These are phyloP conservation scores for Solanum ahanhuiri DNA, from an alignment of 257 asterid genomes.

Conservation along the genomic window DNA sequence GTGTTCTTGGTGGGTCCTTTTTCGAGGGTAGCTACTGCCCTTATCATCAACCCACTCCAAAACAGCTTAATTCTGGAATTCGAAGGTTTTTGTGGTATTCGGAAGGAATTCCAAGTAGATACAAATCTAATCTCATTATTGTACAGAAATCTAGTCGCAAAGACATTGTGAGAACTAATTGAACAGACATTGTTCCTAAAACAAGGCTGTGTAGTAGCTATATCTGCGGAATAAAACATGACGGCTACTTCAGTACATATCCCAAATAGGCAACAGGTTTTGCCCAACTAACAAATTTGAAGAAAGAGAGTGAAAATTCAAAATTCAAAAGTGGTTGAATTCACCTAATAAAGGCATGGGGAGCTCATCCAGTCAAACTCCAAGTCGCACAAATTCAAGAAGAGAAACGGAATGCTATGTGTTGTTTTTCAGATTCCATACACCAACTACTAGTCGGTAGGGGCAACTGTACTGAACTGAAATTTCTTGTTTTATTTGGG, in stretches of 20 bases:
- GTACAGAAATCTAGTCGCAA: constrained; percentile 15
- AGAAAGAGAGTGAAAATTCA: background rate
- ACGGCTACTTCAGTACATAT: background rate
- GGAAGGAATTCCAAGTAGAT: constrained; percentile 28
- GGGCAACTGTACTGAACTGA: background rate
- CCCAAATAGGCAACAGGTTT: background rate
- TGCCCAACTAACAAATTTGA: background rate
- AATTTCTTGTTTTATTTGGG: background rate
- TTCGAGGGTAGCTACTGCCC: constrained; percentile 69
- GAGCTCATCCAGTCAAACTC: constrained; percentile 68
- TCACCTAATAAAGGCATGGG: constrained; percentile 93
- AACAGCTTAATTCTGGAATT: constrained; percentile 19
- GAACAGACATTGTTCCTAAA: constrained; percentile 36
- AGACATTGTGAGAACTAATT: constrained; percentile 31
- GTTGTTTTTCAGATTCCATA: constrained; percentile 3
- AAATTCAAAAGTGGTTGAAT: background rate
- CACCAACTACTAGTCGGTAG: background rate
- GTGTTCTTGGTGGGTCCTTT: constrained; percentile 16
- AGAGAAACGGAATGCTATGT: background rate
- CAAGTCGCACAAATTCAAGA: constrained; percentile 19
- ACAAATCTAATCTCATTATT: constrained; percentile 38
- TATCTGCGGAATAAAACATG: constrained; percentile 48
- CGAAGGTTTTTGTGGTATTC: constrained; percentile 17
- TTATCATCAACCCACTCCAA: constrained; percentile 40
- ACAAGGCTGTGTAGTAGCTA: constrained; percentile 71